Base-by-base conservation (phyloP, 768 basidiomycete species). In the Collybia nuda region DNA sequence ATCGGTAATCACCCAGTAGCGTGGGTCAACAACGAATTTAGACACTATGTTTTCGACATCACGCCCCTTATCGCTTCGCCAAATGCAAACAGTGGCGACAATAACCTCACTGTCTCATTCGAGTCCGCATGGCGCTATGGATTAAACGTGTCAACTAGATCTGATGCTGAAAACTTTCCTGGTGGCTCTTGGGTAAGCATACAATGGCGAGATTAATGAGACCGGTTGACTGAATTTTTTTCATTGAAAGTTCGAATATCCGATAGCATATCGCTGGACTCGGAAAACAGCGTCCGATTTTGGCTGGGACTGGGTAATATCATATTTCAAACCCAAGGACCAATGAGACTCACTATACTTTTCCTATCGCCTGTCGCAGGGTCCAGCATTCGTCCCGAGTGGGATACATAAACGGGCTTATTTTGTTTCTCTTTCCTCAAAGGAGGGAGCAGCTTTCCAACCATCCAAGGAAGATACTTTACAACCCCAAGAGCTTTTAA, bases 1-100 rank as follows among this genome's bases (percentile, higher is more conserved):
- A 64, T 83, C 6, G 72, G 71, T 6, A 77, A 74, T 7, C 70
- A 79, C 22, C 74, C 80, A 5, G 65, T 84, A 18, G 76, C 78
- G 15, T 82, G 80, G 80, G 78, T 81, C 24, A 76, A 78, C 61
- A 81, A 83, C 56, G 73, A 81, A 55, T 82, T 82, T 61, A 72
- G 69, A 29, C 81, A 80, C 61, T 79, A 80, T 55, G 68, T 68
- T 9, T 81, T 73, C 53, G 80, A 84, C 48, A 70, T 82, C 6
- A 72, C 80, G 2, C 64, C 69, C 17, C 60, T 72, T n/a, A 60
- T 79, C 14, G 56, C 60, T 0, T 61, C 70, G 9, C 65, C 72
- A 2, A 39, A 60, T 1, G 51, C 61, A 5, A 60, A 57, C 12
- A 11, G 7, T 11, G 32, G 9, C 7, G 62, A 75, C 51, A 72